A percentile compares a stretch with the other conserved stretches of the same genome.
These are phyloP conservation scores for Pichia nakasei DNA, from an alignment of 805 yeast species.

Conservation along the genomic window DNA sequence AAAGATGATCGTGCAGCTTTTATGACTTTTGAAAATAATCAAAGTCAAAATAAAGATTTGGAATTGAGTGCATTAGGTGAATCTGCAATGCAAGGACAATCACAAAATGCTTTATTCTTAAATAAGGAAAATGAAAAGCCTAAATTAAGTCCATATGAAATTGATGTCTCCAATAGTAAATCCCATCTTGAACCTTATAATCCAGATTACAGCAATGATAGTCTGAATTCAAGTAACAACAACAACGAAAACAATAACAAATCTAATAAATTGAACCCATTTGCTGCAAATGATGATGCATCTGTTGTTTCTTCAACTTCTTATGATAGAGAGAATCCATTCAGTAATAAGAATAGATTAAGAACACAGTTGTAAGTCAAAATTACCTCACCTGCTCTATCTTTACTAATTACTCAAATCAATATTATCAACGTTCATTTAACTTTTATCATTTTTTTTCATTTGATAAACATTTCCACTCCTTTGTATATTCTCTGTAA, in stretches of 20 bases:
- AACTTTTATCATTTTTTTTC: no score
- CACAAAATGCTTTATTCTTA: conserved; percentile 21
- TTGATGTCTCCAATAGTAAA: conserved; percentile 1
- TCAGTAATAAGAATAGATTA: background rate
- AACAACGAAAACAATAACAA: background rate
- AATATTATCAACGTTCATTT: background rate
- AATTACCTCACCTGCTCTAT: no score
- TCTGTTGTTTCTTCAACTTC: background rate
- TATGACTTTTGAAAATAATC: conserved; percentile 55
- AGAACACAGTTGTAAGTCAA: background rate
- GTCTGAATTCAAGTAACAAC: background rate
- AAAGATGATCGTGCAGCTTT: conserved; percentile 96
- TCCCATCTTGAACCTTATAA: conserved; percentile 6
- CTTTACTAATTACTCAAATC: background rate
- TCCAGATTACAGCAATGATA: conserved; percentile 4
- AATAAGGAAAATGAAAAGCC: conserved; percentile 3
- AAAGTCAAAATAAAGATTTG: conserved; percentile 36
- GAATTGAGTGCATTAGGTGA: conserved; percentile 72
- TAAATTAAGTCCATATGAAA: conserved; percentile 4
- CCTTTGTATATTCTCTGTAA: no score
- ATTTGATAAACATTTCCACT: no score
- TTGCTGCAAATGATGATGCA: conserved; percentile 4
- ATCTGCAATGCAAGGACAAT: conserved; percentile 56
- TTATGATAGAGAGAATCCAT: conserved; percentile 4
- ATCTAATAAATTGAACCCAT: conserved; percentile 7